Evolutionary conservation across 2,329 filamentous ascomycete genomes (phyloP).

Genomic region (Falciphora oryzae): DNA sequence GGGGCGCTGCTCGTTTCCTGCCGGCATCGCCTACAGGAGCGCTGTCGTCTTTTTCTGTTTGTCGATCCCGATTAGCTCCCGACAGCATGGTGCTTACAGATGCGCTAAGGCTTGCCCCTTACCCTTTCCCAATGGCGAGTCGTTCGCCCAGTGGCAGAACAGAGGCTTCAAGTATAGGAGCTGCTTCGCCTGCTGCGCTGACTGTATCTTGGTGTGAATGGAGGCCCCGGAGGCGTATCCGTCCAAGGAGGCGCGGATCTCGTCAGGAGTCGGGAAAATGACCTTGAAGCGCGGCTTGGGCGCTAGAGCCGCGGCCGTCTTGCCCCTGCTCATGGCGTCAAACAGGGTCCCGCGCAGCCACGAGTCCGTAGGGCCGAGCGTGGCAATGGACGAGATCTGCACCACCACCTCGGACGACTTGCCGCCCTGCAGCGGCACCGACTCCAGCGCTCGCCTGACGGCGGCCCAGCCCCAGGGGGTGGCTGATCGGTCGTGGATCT

Average conservation of each 20-base stretch:
- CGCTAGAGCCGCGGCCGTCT: slow-evolving; percentile 15
- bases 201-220: slow-evolving; percentile 76
- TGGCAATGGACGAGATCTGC: slow-evolving; percentile 78
- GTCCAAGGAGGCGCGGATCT: slow-evolving; percentile 70
- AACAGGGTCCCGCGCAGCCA: slow-evolving; percentile 69
- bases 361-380: slow-evolving; percentile 61
- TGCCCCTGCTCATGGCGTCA: slow-evolving; percentile 34
- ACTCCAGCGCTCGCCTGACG: slow-evolving; percentile 52
- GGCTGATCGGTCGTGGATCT: slow-evolving; percentile 35
- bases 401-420: slow-evolving; percentile 43
- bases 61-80: slow-evolving; percentile 7
- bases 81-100: neutral
- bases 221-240: slow-evolving; percentile 73
- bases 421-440: slow-evolving; percentile 40
- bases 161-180: slow-evolving; percentile 64
- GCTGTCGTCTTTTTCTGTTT: slow-evolving; percentile 22
- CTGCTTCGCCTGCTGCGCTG: slow-evolving; percentile 65
- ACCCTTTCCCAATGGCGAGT: slow-evolving; percentile 34
- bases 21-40: slow-evolving; percentile 42
- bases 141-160: slow-evolving; percentile 71
- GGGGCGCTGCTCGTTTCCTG: slow-evolving; percentile 67
- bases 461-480: slow-evolving; percentile 75
- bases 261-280: slow-evolving; percentile 74
- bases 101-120: slow-evolving; percentile 11
- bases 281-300: slow-evolving; percentile 54